Percentiles rank a stretch among this genome's conserved stretches.
These are phyloP conservation scores for Penicillium bialowiezense DNA, from an alignment of 495 filamentous ascomycete genomes.

Conservation along the genomic window DNA sequence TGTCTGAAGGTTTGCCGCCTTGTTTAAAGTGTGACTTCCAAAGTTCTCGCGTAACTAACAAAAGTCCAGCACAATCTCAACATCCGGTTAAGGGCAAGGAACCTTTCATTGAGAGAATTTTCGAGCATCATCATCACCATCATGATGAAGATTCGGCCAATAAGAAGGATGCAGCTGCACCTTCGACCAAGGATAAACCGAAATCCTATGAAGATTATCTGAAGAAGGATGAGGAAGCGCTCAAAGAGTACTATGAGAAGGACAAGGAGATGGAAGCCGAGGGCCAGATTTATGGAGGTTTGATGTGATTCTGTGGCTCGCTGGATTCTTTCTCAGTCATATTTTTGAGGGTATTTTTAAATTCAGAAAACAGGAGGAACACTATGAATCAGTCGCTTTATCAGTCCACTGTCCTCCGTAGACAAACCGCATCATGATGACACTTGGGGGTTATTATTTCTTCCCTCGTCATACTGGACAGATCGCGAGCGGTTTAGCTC, in stretches of 20 bases:
- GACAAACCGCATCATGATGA: neutral
- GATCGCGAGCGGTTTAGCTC: too few relatives aligned
- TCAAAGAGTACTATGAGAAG: neutral
- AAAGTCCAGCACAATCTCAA: neutral
- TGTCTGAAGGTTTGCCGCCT: neutral
- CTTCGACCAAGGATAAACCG: neutral
- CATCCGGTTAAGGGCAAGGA: neutral
- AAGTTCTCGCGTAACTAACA: neutral
- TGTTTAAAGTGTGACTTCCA: neutral
- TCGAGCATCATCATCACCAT: conserved; percentile 1
- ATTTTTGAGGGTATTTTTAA: neutral
- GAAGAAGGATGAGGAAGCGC: neutral
- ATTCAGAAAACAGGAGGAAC: neutral
- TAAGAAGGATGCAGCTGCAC: neutral
- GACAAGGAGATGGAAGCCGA: neutral
- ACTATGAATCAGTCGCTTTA: neutral
- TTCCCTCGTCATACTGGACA: too few relatives aligned
- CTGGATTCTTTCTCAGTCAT: neutral
- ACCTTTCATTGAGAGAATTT: neutral
- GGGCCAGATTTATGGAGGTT: neutral
- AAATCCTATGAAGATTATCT: neutral
- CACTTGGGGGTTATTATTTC: neutral
- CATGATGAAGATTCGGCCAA: neutral
- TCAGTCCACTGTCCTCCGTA: neutral
- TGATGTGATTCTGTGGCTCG: neutral